Evolutionary conservation across 2,329 filamentous ascomycete species (phyloP).

Genomic region (Leptosphaerulina australis): DNA sequence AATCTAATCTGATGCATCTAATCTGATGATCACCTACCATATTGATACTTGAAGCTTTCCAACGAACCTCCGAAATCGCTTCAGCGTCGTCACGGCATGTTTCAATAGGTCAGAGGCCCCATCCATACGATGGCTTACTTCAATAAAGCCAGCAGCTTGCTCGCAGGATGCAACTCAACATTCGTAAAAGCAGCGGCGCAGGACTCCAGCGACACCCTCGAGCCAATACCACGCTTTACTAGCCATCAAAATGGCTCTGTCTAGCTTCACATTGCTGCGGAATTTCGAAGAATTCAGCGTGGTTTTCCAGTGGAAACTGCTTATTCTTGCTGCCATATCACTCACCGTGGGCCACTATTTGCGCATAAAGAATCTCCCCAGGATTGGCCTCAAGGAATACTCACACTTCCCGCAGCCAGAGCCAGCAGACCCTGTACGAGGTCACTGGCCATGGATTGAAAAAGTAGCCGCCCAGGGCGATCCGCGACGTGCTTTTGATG

Average conservation of each 20-base stretch:
- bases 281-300: neutral
- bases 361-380: neutral
- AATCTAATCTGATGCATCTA: conserved; percentile 20
- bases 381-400: conserved; percentile 20
- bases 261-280: neutral
- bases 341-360: neutral
- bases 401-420: conserved; percentile 27
- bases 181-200: neutral
- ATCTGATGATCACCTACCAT: conserved; percentile 13
- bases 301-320: neutral
- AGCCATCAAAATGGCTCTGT: neutral
- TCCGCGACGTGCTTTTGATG: conserved; percentile 23
- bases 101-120: neutral
- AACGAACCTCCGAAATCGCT: conserved; percentile 6
- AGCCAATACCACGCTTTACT: neutral
- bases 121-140: neutral
- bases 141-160: neutral
- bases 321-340: neutral
- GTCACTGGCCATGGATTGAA: conserved; percentile 29
- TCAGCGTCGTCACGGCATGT: conserved; percentile 8
- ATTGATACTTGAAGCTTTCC: conserved; percentile 4
- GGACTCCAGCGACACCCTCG: neutral
- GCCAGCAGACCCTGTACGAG: conserved; percentile 21
- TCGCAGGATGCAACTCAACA: neutral
- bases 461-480: conserved; percentile 22